Conservation (phyloP, 1,284 basidiomycete genomes). For the Ceraceosorus guamensis region DNA sequence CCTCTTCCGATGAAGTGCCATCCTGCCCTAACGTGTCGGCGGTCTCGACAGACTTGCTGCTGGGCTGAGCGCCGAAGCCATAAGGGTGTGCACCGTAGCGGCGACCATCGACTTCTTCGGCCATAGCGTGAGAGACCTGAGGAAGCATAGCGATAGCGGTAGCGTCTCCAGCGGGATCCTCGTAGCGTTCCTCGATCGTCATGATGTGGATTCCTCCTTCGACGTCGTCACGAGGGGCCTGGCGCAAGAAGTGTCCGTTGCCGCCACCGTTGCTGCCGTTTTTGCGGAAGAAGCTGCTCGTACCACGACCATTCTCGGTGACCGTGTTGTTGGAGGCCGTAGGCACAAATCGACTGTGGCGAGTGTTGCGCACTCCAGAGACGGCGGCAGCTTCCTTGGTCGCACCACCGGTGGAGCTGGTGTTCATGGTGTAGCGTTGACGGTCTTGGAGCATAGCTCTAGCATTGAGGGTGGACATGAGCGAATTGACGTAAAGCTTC, state of each 20-base stretch:
- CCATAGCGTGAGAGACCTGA: background rate
- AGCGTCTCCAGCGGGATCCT: conserved; percentile 12
- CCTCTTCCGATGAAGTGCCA: no score
- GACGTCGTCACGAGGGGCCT: background rate
- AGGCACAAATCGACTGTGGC: background rate
- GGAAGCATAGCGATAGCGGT: conserved; percentile 6
- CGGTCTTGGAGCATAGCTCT: conserved; percentile 16
- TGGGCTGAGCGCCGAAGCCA: background rate
- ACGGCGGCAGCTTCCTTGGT: background rate
- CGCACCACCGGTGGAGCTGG: background rate
- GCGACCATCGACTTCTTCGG: background rate
- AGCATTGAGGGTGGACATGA: conserved; percentile 42
- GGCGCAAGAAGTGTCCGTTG: background rate
- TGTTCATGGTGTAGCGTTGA: conserved; percentile 1
- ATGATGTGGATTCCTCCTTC: conserved; percentile 41
- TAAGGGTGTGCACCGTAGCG: background rate
- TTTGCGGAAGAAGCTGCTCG: background rate
- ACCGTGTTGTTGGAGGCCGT: background rate
- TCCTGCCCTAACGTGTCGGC: background rate
- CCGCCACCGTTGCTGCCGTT: background rate
- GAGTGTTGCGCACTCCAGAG: background rate
- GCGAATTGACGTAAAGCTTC: conserved; percentile 44
- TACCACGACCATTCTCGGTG: background rate
- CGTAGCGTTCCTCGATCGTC: conserved; percentile 43
- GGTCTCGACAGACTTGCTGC: background rate